Conservation (phyloP, 257 asterid genomes). For the Solanum clarkiae region DNA sequence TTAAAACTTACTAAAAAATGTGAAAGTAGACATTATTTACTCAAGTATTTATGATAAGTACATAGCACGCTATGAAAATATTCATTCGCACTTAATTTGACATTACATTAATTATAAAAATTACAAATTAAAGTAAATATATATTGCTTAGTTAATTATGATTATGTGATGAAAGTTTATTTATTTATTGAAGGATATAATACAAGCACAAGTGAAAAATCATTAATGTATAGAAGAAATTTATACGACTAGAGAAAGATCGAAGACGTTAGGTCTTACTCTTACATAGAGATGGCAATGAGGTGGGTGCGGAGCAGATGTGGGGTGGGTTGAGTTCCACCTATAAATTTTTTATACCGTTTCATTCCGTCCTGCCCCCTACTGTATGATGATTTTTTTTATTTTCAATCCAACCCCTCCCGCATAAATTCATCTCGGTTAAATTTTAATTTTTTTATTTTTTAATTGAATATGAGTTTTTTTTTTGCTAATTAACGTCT, state of each 20-base stretch:
- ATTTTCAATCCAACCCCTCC: too few species aligned
- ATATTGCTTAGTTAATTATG: background rate
- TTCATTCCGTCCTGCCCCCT: fast-evolving
- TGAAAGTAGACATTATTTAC: background rate
- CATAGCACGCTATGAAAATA: background rate
- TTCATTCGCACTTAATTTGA: background rate
- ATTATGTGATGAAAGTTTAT: background rate
- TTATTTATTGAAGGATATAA: background rate
- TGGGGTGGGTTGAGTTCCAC: too few species aligned
- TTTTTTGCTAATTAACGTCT: too few species aligned
- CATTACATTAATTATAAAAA: background rate
- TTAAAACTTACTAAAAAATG: background rate
- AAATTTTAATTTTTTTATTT: too few species aligned
- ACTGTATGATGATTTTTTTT: too few species aligned
- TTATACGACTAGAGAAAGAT: background rate
- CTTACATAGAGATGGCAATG: too few species aligned
- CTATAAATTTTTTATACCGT: too few species aligned
- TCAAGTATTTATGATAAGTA: background rate
- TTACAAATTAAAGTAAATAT: background rate
- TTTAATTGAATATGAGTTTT: too few species aligned
- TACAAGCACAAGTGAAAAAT: background rate
- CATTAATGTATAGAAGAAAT: too few species aligned
- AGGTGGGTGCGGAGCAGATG: too few species aligned
- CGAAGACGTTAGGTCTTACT: background rate
- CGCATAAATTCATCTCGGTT: too few species aligned